Evolutionary conservation across 495 filamentous ascomycete genomes (phyloP).

Genomic region (Penicillium subrubescens): DNA sequence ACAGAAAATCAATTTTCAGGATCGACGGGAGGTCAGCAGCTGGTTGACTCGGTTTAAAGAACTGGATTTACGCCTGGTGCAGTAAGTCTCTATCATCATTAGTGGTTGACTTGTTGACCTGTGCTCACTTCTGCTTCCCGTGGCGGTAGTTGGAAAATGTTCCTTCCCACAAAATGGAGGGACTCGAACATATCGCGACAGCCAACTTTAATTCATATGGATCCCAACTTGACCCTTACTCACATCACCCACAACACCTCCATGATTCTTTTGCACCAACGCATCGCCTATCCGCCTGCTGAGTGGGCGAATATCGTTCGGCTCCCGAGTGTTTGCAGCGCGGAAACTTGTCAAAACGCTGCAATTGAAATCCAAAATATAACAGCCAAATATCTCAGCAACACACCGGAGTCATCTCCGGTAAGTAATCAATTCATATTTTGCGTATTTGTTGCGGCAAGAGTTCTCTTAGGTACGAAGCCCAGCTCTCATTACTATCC

Average conservation of each 20-base stretch:
- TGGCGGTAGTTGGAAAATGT: conserved; percentile 40
- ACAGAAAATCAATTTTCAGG: conserved; percentile 22
- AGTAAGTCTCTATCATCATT: conserved; percentile 6
- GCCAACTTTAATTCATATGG: conserved; percentile 2
- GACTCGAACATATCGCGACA: conserved; percentile 12
- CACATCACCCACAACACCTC: conserved; percentile 26
- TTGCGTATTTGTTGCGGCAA: conserved; percentile 41
- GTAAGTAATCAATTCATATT: conserved; percentile 42
- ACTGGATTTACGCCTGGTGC: conserved; percentile 14
- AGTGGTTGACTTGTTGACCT: background rate
- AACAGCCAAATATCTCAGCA: conserved; percentile 36
- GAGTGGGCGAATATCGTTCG: conserved; percentile 35
- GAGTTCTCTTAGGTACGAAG: conserved; percentile 34
- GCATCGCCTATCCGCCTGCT: conserved; percentile 19
- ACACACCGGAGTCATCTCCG: conserved; percentile 21
- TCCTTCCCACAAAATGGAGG: conserved; percentile 41
- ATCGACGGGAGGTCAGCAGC: conserved; percentile 29
- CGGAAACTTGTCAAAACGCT: conserved; percentile 45
- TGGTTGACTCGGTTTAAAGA: conserved; percentile 35
- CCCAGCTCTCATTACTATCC: background rate
- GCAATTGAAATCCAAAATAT: conserved; percentile 43
- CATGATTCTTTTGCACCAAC: conserved; percentile 19
- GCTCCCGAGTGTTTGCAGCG: conserved; percentile 40
- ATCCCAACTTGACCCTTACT: conserved; percentile 21
- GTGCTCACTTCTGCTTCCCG: background rate